Conservation (phyloP, 805 yeast genomes). For the Nadsonia fulvescens region DNA sequence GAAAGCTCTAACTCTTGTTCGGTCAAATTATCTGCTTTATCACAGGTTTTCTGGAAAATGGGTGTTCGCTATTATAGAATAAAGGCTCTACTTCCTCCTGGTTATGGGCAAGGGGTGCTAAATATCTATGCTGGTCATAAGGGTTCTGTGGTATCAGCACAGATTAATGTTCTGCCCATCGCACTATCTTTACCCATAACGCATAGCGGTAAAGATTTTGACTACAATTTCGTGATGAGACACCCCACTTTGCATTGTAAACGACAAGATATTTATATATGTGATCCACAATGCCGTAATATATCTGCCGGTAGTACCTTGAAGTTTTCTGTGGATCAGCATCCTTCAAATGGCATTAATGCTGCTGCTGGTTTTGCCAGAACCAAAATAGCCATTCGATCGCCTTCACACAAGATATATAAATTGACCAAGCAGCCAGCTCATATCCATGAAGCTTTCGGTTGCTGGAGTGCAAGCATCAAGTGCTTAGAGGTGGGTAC, state of each 20-base stretch:
- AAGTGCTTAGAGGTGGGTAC: constrained; percentile 54
- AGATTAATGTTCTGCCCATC: constrained; percentile 33
- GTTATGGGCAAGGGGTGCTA: constrained; percentile 49
- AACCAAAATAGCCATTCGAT: constrained; percentile 49
- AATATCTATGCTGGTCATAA: constrained; percentile 56
- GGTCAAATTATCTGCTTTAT: constrained; percentile 36
- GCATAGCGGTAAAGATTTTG: constrained; percentile 48
- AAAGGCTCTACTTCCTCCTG: constrained; percentile 64
- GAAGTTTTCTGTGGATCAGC: constrained; percentile 44
- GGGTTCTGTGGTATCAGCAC: constrained; percentile 19
- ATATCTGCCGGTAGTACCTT: constrained; percentile 41
- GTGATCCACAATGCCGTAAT: constrained; percentile 64
- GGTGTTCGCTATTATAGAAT: constrained; percentile 50
- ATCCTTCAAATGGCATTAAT: constrained; percentile 34
- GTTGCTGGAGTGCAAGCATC: constrained; percentile 38
- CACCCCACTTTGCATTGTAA: constrained; percentile 55
- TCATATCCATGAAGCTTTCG: constrained; percentile 12
- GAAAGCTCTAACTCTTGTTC: constrained; percentile 19
- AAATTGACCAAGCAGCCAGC: constrained; percentile 36
- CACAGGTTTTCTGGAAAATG: constrained; percentile 64
- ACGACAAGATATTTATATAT: constrained; percentile 59
- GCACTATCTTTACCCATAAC: constrained; percentile 58
- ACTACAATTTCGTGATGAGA: constrained; percentile 50
- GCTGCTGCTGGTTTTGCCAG: constrained; percentile 24
- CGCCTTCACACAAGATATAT: constrained; percentile 69